Percentiles rank a stretch among this genome's conserved stretches.
Conservation (phyloP, 768 basidiomycete species). For the Pleurotus sapidus region DNA sequence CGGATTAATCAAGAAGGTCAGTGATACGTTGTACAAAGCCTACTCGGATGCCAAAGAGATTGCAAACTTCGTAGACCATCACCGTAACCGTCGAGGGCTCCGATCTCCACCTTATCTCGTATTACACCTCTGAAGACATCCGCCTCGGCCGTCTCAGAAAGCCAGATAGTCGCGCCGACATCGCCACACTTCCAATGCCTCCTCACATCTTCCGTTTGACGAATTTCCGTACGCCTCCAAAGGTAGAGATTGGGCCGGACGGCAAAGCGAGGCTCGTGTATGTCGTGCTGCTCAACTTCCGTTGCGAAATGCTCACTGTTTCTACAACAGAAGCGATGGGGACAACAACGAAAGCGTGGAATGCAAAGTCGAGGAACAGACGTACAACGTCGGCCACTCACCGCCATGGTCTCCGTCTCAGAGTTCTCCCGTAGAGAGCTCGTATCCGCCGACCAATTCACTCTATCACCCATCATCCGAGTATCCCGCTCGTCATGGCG, state of each 20-base stretch:
- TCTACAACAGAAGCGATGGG: slow-evolving; percentile 32
- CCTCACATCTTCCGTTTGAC: slow-evolving; percentile 76
- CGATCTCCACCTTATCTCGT: slow-evolving; percentile 80
- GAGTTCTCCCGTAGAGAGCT: neutral
- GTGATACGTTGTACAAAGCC: neutral
- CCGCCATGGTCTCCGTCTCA: slow-evolving; percentile 30
- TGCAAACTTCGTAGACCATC: slow-evolving; percentile 57
- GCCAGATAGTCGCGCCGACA: slow-evolving; percentile 68
- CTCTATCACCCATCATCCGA: slow-evolving; percentile 6
- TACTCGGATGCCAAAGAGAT: slow-evolving; percentile 1
- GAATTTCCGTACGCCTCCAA: slow-evolving; percentile 82
- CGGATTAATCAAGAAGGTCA: slow-evolving; percentile 82
- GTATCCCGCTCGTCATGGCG: slow-evolving; percentile 1
- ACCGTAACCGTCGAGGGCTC: slow-evolving; percentile 78
- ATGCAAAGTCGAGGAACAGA: slow-evolving; percentile 46
- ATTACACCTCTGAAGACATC: slow-evolving; percentile 81
- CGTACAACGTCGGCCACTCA: slow-evolving; percentile 37
- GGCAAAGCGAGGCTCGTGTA: slow-evolving; percentile 66
- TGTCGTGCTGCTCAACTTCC: slow-evolving; percentile 21
- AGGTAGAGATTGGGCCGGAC: slow-evolving; percentile 71
- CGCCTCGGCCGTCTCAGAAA: slow-evolving; percentile 63
- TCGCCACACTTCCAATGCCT: slow-evolving; percentile 71
- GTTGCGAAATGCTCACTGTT: slow-evolving; percentile 10
- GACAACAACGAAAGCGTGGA: slow-evolving; percentile 45
- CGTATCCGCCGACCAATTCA: neutral